Evolutionary conservation across 331 rosid species (phyloP).

Genomic region (Quercus lobata): DNA sequence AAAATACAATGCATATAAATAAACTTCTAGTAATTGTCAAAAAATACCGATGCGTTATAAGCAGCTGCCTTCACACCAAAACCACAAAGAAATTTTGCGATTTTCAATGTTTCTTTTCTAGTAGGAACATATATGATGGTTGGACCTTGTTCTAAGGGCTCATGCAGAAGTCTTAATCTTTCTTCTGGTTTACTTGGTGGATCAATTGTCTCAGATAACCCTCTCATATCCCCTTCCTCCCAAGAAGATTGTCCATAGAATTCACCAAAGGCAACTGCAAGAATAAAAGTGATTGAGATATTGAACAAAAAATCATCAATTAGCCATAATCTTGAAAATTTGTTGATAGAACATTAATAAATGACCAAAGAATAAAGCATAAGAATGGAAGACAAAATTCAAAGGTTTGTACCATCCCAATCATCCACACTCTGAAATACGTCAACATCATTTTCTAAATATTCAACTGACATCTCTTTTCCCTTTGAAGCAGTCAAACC

Average conservation of each 20-base stretch:
- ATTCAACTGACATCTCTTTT: slow-evolving; percentile 67
- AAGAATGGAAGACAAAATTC: not conserved
- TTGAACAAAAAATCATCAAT: not conserved
- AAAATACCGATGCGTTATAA: slow-evolving; percentile 78
- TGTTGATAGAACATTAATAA: not conserved
- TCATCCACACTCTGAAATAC: slow-evolving; percentile 63
- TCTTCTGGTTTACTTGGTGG: slow-evolving; percentile 43
- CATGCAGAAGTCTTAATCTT: slow-evolving; percentile 36
- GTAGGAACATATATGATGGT: slow-evolving; percentile 86
- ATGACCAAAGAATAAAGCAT: not conserved
- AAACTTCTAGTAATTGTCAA: not conserved
- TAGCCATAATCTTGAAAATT: not conserved
- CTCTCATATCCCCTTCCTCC: slow-evolving; percentile 21
- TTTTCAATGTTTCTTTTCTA: slow-evolving; percentile 67
- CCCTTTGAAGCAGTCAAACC: slow-evolving; percentile 32
- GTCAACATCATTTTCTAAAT: slow-evolving; percentile 78
- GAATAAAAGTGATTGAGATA: slow-evolving; percentile 13
- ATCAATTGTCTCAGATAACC: slow-evolving; percentile 28
- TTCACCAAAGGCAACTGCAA: slow-evolving; percentile 67
- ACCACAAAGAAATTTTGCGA: slow-evolving; percentile 60
- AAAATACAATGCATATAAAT: not conserved
- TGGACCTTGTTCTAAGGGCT: slow-evolving; percentile 61
- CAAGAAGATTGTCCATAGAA: slow-evolving; percentile 51
- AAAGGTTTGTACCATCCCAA: slow-evolving; percentile 61
- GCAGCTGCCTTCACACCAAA: slow-evolving; percentile 93